Conservation (phyloP, 1,284 basidiomycete species). For the Coniferiporia sulphurascens region DNA sequence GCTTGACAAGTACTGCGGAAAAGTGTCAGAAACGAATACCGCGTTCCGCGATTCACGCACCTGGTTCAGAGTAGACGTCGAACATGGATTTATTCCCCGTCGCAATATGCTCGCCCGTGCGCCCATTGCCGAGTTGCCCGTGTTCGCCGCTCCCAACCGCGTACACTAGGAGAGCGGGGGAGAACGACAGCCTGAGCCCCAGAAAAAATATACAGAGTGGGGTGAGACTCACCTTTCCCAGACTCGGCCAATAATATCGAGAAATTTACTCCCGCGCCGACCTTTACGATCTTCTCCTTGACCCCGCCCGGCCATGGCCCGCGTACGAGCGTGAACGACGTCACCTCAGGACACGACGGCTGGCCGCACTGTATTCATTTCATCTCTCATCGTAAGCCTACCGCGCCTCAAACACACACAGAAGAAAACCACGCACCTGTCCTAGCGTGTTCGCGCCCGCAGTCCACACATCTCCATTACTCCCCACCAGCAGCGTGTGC, state of each 20-base stretch:
- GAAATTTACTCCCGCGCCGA: slow-evolving; percentile 79
- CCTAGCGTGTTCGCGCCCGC: slow-evolving; percentile 82
- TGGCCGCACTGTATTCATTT: slow-evolving; percentile 60
- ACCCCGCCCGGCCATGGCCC: slow-evolving; percentile 50
- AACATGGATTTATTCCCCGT: slow-evolving; percentile 80
- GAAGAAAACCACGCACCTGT: slow-evolving; percentile 48
- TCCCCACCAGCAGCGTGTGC: slow-evolving; percentile 82
- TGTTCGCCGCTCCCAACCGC: slow-evolving; percentile 89
- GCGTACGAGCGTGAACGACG: slow-evolving; percentile 59
- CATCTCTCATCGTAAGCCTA: too few relatives aligned
- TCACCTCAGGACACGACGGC: slow-evolving; percentile 54
- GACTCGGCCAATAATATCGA: slow-evolving; percentile 75
- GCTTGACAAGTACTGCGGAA: slow-evolving; percentile 59
- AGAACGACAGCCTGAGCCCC: background rate
- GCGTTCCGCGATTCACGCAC: too few relatives aligned
- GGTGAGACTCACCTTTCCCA: slow-evolving; percentile 58
- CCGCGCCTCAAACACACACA: too few relatives aligned
- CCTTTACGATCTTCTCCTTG: slow-evolving; percentile 65
- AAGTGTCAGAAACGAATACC: slow-evolving; percentile 20
- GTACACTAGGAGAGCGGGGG: slow-evolving; percentile 58
- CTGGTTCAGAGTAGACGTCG: slow-evolving; percentile 73
- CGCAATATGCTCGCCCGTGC: slow-evolving; percentile 83
- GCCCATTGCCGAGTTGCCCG: slow-evolving; percentile 89
- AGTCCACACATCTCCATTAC: slow-evolving; percentile 78
- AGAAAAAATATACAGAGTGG: background rate